phyloP scores from a whole-genome alignment of 805 yeast genomes.

The Candida taoyuanica region DNA sequence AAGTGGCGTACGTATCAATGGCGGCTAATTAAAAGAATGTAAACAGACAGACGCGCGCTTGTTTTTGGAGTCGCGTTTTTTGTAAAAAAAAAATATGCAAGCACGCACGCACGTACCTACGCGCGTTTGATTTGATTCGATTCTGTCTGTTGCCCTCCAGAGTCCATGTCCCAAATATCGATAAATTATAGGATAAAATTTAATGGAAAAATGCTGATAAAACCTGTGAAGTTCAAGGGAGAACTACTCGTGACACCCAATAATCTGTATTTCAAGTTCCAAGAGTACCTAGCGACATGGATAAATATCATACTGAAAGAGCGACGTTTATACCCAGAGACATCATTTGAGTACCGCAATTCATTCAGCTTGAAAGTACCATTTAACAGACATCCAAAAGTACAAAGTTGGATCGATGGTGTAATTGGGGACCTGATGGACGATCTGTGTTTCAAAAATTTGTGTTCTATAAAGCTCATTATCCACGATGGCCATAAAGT shows the following conservation, averaged over 20 bases:
- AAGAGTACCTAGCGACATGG: slow-evolving; percentile 33
- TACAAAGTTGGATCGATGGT: slow-evolving; percentile 13
- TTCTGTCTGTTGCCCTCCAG: no score
- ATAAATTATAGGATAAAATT: no score
- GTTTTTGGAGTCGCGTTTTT: no score
- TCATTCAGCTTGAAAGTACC: slow-evolving; percentile 41
- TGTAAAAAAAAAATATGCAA: no score
- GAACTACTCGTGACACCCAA: slow-evolving; percentile 11
- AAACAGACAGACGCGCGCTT: background rate
- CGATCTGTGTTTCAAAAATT: slow-evolving; percentile 23
- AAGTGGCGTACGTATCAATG: no score
- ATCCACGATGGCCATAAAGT: slow-evolving; percentile 25
- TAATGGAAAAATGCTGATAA: slow-evolving; percentile 3
- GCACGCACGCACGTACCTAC: no score
- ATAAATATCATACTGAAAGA: slow-evolving; percentile 33
- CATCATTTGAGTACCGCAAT: slow-evolving; percentile 32
- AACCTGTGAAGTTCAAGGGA: slow-evolving; percentile 3
- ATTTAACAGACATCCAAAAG: slow-evolving; percentile 42
- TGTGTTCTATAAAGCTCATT: slow-evolving; percentile 35
- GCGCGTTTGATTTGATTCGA: no score
- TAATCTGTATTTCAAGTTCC: slow-evolving; percentile 13
- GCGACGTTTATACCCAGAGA: slow-evolving; percentile 34
- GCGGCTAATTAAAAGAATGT: background rate
- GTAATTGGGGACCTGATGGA: slow-evolving; percentile 15
- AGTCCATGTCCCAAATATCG: no score